A percentile compares a stretch with the other conserved stretches of the same genome.
Evolutionary conservation across 345 rosid genomes (phyloP).

Genomic region (thale cress (Arabidopsis thaliana)): DNA sequence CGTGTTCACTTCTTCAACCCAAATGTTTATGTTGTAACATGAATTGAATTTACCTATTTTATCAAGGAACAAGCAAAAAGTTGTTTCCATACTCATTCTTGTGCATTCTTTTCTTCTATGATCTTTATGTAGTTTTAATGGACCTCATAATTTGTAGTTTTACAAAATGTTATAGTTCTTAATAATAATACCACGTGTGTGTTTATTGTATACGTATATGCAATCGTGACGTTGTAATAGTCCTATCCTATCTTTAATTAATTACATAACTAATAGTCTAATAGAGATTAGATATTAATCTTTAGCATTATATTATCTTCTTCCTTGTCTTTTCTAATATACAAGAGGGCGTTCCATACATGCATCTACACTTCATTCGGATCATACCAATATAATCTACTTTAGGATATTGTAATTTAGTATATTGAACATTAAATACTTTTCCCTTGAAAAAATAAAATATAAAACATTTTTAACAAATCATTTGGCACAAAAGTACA

Average conservation of each 20-base stretch:
- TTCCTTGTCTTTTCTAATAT: constrained; percentile 10
- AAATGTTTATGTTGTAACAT: constrained; percentile 50
- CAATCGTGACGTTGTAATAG: constrained; percentile 29
- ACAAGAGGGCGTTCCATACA: constrained; percentile 29
- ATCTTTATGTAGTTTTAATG: no score
- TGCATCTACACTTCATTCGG: constrained; percentile 42
- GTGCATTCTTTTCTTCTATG: neutral
- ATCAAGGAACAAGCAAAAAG: constrained; percentile 33
- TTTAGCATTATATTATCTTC: constrained; percentile 31
- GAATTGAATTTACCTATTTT: constrained; percentile 31
- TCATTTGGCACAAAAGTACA: constrained; percentile 39
- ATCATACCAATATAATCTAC: neutral
- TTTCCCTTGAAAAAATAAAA: neutral
- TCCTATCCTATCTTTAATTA: constrained; percentile 25
- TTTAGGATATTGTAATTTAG: constrained; percentile 36
- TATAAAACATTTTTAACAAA: constrained; percentile 8
- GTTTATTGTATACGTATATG: neutral
- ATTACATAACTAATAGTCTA: constrained; percentile 11
- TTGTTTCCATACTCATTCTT: constrained; percentile 21
- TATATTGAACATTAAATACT: constrained; percentile 13
- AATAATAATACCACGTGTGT: constrained; percentile 8
- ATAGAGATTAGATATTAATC: constrained; percentile 31
- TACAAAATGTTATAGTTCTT: neutral
- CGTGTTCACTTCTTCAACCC: constrained; percentile 41
- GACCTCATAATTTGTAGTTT: neutral